Evolutionary conservation across 257 asterid genomes (phyloP).

Genomic region (Solanum bulbocastanum): DNA sequence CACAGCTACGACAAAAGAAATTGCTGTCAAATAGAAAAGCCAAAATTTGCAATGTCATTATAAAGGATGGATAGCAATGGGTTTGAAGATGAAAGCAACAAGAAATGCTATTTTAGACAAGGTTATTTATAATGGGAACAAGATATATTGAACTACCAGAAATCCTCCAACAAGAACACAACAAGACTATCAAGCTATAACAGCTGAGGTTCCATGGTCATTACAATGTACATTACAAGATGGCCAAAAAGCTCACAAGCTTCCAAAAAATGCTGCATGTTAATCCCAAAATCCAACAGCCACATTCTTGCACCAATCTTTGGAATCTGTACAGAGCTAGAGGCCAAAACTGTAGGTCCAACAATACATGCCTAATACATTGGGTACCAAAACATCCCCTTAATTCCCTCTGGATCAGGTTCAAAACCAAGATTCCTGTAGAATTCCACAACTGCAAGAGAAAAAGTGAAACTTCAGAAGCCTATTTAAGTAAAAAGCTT

Average conservation of each 20-base stretch:
- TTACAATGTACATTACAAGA: background rate
- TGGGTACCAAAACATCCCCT: conserved; percentile 99
- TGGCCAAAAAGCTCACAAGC: background rate
- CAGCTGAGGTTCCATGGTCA: background rate
- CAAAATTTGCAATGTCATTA: background rate
- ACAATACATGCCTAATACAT: conserved; percentile 28
- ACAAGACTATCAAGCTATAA: background rate
- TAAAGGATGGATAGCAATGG: background rate
- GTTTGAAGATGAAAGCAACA: background rate
- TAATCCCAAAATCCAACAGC: background rate
- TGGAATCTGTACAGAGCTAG: background rate
- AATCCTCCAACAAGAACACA: background rate
- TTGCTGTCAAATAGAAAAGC: background rate
- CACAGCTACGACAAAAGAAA: background rate
- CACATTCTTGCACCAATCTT: background rate
- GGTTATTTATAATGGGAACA: no score
- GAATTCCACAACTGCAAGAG: conserved; percentile 80
- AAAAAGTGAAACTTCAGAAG: background rate
- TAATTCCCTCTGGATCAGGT: conserved; percentile 94
- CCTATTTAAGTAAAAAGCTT: background rate
- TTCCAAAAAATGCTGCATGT: background rate
- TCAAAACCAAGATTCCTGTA: conserved; percentile 74
- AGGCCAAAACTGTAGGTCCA: background rate
- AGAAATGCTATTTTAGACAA: background rate
- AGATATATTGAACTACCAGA: background rate